Base-by-base conservation (phyloP, 1,139 yeast genomes). In the Pichia sp. region DNA sequence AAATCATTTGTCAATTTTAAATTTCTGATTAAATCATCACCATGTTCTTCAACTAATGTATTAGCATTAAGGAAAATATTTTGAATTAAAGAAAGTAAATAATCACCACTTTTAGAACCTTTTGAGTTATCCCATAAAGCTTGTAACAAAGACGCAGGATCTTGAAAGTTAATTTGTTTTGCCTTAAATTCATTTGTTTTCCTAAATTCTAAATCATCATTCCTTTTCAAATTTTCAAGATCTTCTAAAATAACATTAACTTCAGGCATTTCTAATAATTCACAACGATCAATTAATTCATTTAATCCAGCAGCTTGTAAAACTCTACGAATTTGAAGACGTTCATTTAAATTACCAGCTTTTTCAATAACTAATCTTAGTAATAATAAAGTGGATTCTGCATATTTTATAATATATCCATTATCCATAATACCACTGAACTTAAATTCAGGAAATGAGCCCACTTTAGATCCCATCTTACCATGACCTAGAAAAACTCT, bases 391-490 rank as follows among this genome's bases (percentile, higher is more conserved):
- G 96, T 83, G 25, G 90, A 79, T 44, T 83, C 72, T 35, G 92
- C 81, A 65, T 90, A 92, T 54, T 90, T 97, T 57, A 82, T 70
- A 32, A 92, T 73, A 47, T 85, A 81, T 55, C 79, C 80, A 60
- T 89, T 96, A 40, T 83, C 76, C 3, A 73, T 68, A 2, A 75
- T 63, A 1, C 88, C 87, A 8, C 79, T 74, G 11, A 78, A 71
- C 53, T 81, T 81, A 49, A 82, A 74, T 56, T 92, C 97, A n/a
- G 85, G 95, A 53, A 90, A 83, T 1, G 97, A 96, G 1, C 97
- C 97, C 7, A 92, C 97, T 58, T 84, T 68, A 0, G 96, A 86
- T 18, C 96, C 95, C 74, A 85, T 74, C 58, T 81, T 84, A 10
- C 97, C 97, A 57, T 92, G 75, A 1, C 97, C 97, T 54, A 85